phyloP scores from a whole-genome alignment of 495 filamentous ascomycete species.

The Terfezia boudieri region DNA sequence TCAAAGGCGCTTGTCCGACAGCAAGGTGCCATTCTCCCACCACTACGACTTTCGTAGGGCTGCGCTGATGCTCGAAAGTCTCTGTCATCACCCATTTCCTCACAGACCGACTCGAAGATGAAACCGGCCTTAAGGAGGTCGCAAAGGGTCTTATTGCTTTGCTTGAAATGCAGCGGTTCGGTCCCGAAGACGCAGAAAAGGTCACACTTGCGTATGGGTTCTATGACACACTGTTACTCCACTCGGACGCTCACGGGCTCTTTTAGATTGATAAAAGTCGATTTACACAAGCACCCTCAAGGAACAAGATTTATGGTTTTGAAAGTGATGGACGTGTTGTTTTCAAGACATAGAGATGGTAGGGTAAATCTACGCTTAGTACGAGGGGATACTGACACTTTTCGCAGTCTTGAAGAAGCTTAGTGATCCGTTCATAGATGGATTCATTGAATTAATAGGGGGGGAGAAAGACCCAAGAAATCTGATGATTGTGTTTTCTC shows the following conservation, averaged over 20 bases:
- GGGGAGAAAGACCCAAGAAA: slow-evolving; percentile 61
- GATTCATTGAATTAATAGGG: slow-evolving; percentile 43
- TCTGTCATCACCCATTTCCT: slow-evolving; percentile 37
- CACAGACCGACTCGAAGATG: slow-evolving; percentile 40
- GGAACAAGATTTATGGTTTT: slow-evolving; percentile 40
- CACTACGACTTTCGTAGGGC: background rate
- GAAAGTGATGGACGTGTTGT: slow-evolving; percentile 39
- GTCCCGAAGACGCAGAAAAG: slow-evolving; percentile 27
- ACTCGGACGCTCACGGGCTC: background rate
- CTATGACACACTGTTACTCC: background rate
- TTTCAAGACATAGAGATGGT: slow-evolving; percentile 41
- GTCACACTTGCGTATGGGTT: slow-evolving; percentile 13
- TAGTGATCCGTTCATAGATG: slow-evolving; percentile 36
- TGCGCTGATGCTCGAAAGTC: slow-evolving; percentile 13
- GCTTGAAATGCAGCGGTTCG: slow-evolving; percentile 31
- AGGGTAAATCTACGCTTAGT: slow-evolving; percentile 11
- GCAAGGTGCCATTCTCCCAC: slow-evolving; percentile 21
- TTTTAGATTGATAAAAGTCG: slow-evolving; percentile 17
- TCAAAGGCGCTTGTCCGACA: slow-evolving; percentile 40
- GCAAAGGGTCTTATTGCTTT: slow-evolving; percentile 25
- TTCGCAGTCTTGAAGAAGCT: slow-evolving; percentile 28
- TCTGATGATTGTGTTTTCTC: slow-evolving; percentile 56
- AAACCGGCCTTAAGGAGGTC: slow-evolving; percentile 14
- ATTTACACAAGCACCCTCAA: slow-evolving; percentile 40
- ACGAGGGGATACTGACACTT: slow-evolving; percentile 6